Percentiles rank a stretch among this genome's conserved stretches.
These are phyloP conservation scores for Dendrobium huoshanense DNA, from an alignment of 106 monocot genomes.

Conservation along the genomic window DNA sequence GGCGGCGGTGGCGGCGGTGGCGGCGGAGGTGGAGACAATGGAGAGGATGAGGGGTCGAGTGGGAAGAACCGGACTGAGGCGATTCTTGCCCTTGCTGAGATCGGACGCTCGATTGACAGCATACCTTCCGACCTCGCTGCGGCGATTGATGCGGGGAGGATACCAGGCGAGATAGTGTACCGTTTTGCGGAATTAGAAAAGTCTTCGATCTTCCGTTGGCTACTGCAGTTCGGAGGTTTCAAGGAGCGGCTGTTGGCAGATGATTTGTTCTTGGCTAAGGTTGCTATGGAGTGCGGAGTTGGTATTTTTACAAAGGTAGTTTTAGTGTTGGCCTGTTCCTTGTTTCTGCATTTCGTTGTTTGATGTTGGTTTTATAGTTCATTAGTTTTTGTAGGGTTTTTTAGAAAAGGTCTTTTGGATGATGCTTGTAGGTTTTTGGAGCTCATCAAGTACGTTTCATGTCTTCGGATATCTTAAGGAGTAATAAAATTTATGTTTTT, in stretches of 20 bases:
- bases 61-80: slow-evolving; percentile 51
- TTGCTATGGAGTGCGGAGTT: slow-evolving; percentile 78
- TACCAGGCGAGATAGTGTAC: slow-evolving; percentile 43
- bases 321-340: background rate
- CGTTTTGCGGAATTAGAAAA: slow-evolving; percentile 55
- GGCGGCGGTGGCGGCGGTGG: slow-evolving; percentile 25
- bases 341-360: background rate
- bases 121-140: slow-evolving; percentile 58
- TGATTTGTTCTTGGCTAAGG: slow-evolving; percentile 76
- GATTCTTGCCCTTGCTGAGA: slow-evolving; percentile 39
- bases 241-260: slow-evolving; percentile 78
- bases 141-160: slow-evolving; percentile 47
- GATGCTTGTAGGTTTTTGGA: background rate
- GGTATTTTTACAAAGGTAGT: slow-evolving; percentile 77
- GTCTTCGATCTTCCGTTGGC: slow-evolving; percentile 61
- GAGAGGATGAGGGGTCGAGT: slow-evolving; percentile 23
- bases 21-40: slow-evolving; percentile 15
- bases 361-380: background rate
- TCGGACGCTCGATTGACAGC: slow-evolving; percentile 48
- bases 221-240: slow-evolving; percentile 69
- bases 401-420: background rate
- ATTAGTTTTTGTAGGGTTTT: background rate
- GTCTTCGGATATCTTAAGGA: background rate
- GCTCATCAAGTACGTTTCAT: background rate
- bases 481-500: background rate